A percentile compares a stretch with the other conserved stretches of the same genome.
Evolutionary conservation across 345 rosid genomes (phyloP).

Genomic region (Crucihimalaya himalaica): DNA sequence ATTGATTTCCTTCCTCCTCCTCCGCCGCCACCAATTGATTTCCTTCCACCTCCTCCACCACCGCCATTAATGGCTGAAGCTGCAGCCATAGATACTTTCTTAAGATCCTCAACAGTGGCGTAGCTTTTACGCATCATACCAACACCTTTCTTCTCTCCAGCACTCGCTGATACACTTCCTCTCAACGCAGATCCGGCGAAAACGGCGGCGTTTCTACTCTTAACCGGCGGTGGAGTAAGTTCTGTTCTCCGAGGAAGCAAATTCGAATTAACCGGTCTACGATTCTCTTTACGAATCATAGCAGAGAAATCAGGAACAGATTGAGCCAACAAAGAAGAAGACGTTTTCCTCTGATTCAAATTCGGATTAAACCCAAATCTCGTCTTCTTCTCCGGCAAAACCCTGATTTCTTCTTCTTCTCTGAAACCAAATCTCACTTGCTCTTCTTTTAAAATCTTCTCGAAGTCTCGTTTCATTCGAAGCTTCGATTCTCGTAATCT

Average conservation of each 20-base stretch:
- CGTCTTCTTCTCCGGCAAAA: conserved; percentile 45
- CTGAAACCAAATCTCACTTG: conserved; percentile 56
- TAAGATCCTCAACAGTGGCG: conserved; percentile 64
- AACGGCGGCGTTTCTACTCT: conserved; percentile 32
- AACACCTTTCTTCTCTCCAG: conserved; percentile 55
- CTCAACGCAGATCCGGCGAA: conserved; percentile 44
- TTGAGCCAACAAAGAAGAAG: conserved; percentile 55
- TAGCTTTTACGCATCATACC: conserved; percentile 63
- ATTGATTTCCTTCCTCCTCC: conserved; percentile 40
- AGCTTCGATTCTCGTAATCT: conserved; percentile 69
- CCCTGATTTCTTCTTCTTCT: conserved; percentile 50
- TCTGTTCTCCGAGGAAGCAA: conserved; percentile 30
- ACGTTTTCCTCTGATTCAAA: conserved; percentile 22
- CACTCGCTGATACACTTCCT: conserved; percentile 71
- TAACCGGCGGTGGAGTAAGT: conserved; percentile 58
- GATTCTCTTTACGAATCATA: conserved; percentile 69
- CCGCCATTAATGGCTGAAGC: conserved; percentile 54
- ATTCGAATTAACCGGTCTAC: conserved; percentile 50
- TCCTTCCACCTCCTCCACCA: conserved; percentile 33
- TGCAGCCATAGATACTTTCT: conserved; percentile 57
- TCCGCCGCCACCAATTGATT: conserved; percentile 25
- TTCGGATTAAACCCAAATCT: conserved; percentile 45
- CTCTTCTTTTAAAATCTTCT: conserved; percentile 38
- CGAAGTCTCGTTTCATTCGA: conserved; percentile 46
- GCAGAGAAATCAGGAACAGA: conserved; percentile 84